Evolutionary conservation across 495 filamentous ascomycete species (phyloP), one percentile per base, ranked within the genome.

Genomic region (Astrothelium macrocarpum): DNA sequence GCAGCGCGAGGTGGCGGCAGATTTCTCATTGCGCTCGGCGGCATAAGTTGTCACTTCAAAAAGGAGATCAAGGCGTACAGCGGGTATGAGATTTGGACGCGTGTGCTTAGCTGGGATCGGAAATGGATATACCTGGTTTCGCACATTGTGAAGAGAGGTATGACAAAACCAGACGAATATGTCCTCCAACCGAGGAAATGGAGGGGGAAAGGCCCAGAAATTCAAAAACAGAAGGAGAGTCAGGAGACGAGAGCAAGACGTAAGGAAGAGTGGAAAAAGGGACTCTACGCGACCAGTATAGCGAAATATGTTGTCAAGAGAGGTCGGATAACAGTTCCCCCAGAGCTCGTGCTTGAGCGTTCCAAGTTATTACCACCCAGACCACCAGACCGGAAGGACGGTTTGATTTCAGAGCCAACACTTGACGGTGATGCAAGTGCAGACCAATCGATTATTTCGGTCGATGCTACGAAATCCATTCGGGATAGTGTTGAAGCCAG

Each of bases 261-360:
- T 25, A 32, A 53, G 62, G 62, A 63, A 28, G 18, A 45, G 53
- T 36, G 49, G 25, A 71, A 68, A 63, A 64, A 62, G 29, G 70
- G 68, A 7, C 68, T 97, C 36, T 84, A 87, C 65, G 92, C 92
- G 1, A 87, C 85, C 2, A 87, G 84, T 3, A 68, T 97, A 16
- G 87, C 84, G 67, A 93, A 95, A 77, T 97, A 95, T 71, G 91
- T 95, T 1, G 87, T 90, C 69, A 97, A 97, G 78, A 83, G 89
- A 69, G 92, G 91, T 0, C 78, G 94, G 20, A 76, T 92, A 66
- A 98, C 93, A 7, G 82, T 97, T 7, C 82, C 90, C 42, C 90
- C 93, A 7, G 90, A 93, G 72, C 77, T 88, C 32, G 79, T 94
- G 14, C 77, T 97, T 16, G 76, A 81, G 53, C 81, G 85, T 43